Evolutionary conservation across 139 green algal genomes (phyloP).

Genomic region (Zygnema cylindricum): DNA sequence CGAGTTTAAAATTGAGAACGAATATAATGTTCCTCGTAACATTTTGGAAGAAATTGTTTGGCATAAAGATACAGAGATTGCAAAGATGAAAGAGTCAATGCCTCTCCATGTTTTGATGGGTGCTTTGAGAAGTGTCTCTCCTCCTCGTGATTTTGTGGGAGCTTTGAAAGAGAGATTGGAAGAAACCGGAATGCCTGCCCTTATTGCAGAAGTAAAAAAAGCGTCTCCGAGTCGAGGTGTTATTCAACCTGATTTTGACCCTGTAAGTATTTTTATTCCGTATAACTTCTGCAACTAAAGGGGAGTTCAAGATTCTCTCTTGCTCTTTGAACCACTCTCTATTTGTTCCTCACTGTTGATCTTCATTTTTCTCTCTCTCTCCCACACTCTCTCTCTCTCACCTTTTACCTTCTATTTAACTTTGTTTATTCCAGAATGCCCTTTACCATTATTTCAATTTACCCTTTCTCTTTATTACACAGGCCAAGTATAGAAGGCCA

Average conservation of each 20-base stretch:
- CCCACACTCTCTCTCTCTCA: no score
- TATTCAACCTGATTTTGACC: conserved; percentile 96
- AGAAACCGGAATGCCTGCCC: conserved; percentile 79
- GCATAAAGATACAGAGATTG: conserved; percentile 65
- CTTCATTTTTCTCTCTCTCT: no score
- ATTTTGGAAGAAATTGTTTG: conserved; percentile 99
- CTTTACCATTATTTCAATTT: no score
- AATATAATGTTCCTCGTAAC: conserved; percentile 90
- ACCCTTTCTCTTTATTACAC: no score
- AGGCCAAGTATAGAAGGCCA: no score
- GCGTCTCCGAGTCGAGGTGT: conserved; percentile 93
- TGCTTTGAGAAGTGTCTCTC: conserved; percentile 64
- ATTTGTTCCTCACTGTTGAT: no score
- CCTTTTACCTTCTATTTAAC: no score
- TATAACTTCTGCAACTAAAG: background rate
- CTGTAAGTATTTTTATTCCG: conserved; percentile 78
- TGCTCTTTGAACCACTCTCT: no score
- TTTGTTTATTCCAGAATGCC: no score
- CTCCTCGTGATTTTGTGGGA: conserved; percentile 88
- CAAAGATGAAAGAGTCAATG: conserved; percentile 64
- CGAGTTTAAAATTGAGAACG: conserved; percentile 60
- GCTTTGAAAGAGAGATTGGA: conserved; percentile 62
- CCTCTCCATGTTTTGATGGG: conserved; percentile 68
- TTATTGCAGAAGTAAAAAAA: conserved; percentile 99
- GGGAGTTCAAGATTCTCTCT: no score